Evolutionary conservation across 768 basidiomycete species (phyloP), one percentile per base, ranked within the genome.

Genomic region (Suillus ampliporus): DNA sequence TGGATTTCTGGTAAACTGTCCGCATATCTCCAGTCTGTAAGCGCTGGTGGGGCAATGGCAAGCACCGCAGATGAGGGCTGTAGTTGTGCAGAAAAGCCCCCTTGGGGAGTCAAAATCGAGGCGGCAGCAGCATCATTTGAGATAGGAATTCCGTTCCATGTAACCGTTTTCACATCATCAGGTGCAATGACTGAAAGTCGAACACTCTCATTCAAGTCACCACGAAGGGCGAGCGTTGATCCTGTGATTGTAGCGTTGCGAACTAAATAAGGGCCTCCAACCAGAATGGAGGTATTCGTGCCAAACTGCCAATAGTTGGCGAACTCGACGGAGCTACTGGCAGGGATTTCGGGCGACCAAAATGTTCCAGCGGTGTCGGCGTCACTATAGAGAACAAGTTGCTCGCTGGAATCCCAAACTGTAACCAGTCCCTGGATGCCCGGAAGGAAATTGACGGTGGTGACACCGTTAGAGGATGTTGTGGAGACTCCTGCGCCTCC

Each of bases 1-100:
- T 74, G 72, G 19, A 89, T 81, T 76, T 95, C 94, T 0, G 94
- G 94, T 31, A 95, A 75, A 69, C 88, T 89, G 69, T 93, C 84
- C 61, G 81, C 81, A 72, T 85, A 94, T 73, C 80, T 89, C 94
- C 94, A 95, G n/a, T 80, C 79, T 1, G 75, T 77, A 65, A 94
- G 74, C 54, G 71, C 78, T 7, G 89, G 89, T 10, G 82, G 72
- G 2, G 68, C 67, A 37, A 85, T 74, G 1, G 67, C 74, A 34
- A 66, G 65, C 21, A 74, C 65, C 5, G 76, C 69, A 9, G 69
- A 46, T 4, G 76, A 72, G n/a, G 71, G 67, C 17, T 62, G 69
- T 43, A 92, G 69, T 40, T 81, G 74, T 0, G 82, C 86, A 3
- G 81, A 77, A 63, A 89, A 84, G 26, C 82, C 80, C 1, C 85